phyloP scores from a whole-genome alignment of 345 rosid genomes.

The Populus nigra region DNA sequence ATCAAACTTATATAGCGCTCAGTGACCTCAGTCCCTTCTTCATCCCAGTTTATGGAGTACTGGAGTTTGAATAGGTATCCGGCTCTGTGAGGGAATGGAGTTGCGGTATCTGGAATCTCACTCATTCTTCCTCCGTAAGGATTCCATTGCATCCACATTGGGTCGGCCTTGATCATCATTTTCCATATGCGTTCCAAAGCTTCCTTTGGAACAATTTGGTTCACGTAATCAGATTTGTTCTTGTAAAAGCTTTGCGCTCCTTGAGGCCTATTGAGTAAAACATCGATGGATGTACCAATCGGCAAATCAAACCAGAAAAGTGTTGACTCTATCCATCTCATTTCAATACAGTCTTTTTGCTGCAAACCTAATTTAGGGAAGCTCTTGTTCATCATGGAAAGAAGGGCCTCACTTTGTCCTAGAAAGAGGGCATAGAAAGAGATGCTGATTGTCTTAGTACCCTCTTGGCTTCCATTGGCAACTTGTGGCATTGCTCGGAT shows the following conservation, averaged over 20 bases:
- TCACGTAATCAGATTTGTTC: constrained; percentile 15
- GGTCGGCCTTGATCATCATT: not conserved
- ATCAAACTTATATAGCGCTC: not conserved
- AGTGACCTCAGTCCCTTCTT: not conserved
- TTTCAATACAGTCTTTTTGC: constrained; percentile 1
- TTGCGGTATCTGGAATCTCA: constrained; percentile 3
- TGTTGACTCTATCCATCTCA: constrained; percentile 16
- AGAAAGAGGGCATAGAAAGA: constrained; percentile 4
- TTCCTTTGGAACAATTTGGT: constrained; percentile 1
- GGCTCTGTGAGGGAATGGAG: constrained; percentile 16
- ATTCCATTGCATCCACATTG: constrained; percentile 8
- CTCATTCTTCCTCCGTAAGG: constrained; percentile 21
- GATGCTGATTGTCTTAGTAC: not conserved
- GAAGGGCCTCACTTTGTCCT: not conserved
- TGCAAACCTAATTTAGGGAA: constrained; percentile 9
- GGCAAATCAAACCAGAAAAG: constrained; percentile 10
- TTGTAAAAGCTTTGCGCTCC: not conserved
- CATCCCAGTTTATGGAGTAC: not conserved
- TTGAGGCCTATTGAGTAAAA: not conserved
- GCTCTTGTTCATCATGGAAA: not conserved
- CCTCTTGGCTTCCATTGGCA: not conserved
- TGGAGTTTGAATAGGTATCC: constrained; percentile 15
- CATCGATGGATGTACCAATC: constrained; percentile 1
- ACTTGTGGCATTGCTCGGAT: constrained; percentile 10
- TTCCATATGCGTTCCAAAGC: constrained; percentile 8